Evolutionary conservation across 139 green algal species (phyloP), one percentile per base, ranked within the genome.

Genomic region (Chlamydomonas schloesseri): DNA sequence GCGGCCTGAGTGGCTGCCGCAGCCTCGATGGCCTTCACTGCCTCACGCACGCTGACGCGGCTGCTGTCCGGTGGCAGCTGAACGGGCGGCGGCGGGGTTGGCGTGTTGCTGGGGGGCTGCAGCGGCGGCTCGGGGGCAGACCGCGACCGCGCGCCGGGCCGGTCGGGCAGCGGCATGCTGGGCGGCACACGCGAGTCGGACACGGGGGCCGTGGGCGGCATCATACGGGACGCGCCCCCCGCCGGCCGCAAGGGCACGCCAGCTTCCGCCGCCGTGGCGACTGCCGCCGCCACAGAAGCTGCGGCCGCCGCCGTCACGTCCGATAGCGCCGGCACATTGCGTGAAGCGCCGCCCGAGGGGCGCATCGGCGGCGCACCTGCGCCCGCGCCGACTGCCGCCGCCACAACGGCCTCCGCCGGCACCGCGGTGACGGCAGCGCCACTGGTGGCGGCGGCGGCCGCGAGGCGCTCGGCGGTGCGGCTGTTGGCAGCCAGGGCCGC

Each of bases 191-290:
- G 50, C n/a, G 65, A 68, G 29, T 57, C 58, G 11, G 74, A 53
- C 20, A 37, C 24, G 17, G 3, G 10, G 14, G 58, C 23, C 34
- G 34, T 2, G 58, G 26, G 20, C 55, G 76, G 36, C 20, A 15
- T 0, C 57, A 60, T 20, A 14, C 62, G 36, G 0, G 57, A 57
- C 9, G 77, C 37, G 42, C 62, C 77, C 37, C 77, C 77, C 62
- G 62, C 62, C 62, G 77, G 77, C 26, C 75, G 75, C 58, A 69
- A 20, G 24, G 75, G 75, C 21, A 72, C 36, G 36, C 37, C 76
- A 10, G 76, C 60, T 37, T 57, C 50, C 26, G 71, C 71, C 42
- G 24, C 42, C 33, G 50, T 29, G 50, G n/a, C 50, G 36, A 68
- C 47, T 9, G 64, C 46, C 46, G 46, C 46, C 29, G 65, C 65